Percentiles rank a stretch among this genome's conserved stretches.
Evolutionary conservation across 148 eudicot species (phyloP).

Genomic region (Agrostemma githago): DNA sequence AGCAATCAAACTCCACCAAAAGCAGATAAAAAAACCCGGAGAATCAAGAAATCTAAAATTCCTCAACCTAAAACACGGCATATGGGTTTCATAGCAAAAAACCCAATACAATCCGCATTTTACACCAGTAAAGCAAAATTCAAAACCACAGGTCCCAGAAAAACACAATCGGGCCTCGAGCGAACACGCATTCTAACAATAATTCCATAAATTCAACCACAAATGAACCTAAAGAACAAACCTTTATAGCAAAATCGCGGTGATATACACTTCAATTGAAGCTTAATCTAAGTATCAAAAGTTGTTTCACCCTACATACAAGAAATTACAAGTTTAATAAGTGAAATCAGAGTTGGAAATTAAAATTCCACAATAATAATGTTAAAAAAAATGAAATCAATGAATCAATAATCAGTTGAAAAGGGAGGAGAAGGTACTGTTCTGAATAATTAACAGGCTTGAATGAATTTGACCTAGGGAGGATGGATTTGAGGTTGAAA

Average conservation of each 20-base stretch:
- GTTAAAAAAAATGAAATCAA: neutral
- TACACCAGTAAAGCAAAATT: neutral
- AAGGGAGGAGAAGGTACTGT: neutral
- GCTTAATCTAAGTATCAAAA: neutral
- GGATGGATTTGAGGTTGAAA: neutral
- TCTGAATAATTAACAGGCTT: neutral
- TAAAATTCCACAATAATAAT: too few species aligned
- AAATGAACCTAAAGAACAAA: neutral
- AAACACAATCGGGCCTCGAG: neutral
- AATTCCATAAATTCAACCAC: neutral
- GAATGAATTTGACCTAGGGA: neutral
- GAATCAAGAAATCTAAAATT: neutral
- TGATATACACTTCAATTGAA: neutral
- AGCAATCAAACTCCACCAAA: neutral
- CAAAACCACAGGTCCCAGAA: neutral
- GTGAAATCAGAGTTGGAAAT: neutral
- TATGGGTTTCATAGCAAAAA: neutral
- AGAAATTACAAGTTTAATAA: neutral
- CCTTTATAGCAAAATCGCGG: neutral
- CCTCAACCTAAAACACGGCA: neutral
- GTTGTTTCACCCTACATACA: neutral
- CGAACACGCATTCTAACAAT: neutral
- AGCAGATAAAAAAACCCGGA: neutral
- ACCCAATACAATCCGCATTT: neutral
- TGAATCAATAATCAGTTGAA: neutral